Conservation (phyloP, 257 asterid species). For the Solanum sejunctum region DNA sequence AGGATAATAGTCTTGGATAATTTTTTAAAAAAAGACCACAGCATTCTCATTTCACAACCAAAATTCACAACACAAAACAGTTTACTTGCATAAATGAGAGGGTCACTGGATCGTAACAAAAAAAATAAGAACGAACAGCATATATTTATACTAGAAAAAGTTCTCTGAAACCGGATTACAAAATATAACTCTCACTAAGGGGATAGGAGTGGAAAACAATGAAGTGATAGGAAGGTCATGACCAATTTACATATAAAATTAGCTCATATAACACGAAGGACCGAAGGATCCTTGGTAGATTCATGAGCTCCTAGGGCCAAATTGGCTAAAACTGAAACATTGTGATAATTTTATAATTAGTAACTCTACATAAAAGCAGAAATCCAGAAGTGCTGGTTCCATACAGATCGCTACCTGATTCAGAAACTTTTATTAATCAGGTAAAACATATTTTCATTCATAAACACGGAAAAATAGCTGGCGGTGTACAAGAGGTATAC, state of each 20-base stretch:
- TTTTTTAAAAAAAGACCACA: not conserved
- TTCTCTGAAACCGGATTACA: not conserved
- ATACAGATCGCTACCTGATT: not conserved
- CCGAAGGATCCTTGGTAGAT: not conserved
- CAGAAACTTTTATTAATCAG: not conserved
- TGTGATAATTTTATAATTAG: not conserved
- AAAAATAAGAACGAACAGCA: not conserved
- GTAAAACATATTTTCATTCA: not conserved
- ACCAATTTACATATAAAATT: not conserved
- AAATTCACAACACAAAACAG: not conserved
- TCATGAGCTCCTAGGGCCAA: not conserved
- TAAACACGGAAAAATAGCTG: not conserved
- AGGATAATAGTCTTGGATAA: not conserved
- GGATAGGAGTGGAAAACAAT: not conserved
- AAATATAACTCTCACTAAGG: not conserved
- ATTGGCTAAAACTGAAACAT: not conserved
- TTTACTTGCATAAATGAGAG: not conserved
- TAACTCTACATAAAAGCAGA: not conserved
- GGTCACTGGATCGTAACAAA: not conserved
- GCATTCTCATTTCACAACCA: not conserved
- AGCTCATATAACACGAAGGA: not conserved
- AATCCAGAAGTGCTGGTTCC: not conserved
- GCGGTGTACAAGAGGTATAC: not conserved
- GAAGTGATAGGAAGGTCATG: not conserved
- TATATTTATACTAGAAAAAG: not conserved